A percentile compares a stretch with the other conserved stretches of the same genome.
These are phyloP conservation scores for Naegleria lovaniensis DNA, from an alignment of 208 protist species.

Conservation along the genomic window DNA sequence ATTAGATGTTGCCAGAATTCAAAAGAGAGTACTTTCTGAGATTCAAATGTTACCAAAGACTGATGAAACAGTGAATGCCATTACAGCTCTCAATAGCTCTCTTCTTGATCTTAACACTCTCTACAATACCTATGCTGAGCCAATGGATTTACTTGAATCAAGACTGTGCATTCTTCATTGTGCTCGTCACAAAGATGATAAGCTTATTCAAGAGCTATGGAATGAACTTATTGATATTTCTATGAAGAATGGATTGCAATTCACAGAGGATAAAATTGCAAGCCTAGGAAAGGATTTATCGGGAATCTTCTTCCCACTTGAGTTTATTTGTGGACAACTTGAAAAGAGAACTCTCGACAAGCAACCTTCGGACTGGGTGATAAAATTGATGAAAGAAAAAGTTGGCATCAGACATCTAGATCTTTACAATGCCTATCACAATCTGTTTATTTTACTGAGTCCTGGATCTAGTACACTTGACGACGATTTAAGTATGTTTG, in stretches of 20 bases:
- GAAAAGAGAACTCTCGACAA: neutral
- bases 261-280: neutral
- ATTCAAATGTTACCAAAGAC: neutral
- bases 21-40: neutral
- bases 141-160: neutral
- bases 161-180: neutral
- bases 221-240: constrained; percentile 10
- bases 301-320: neutral
- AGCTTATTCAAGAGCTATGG: neutral
- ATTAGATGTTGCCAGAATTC: neutral
- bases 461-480: neutral
- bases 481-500: neutral
- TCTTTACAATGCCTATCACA: neutral
- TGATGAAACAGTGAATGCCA: neutral
- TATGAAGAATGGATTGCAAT: neutral
- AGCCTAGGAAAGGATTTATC: neutral
- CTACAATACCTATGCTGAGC: neutral
- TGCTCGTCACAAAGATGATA: neutral
- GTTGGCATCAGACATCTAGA: neutral
- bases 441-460: neutral
- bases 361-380: neutral
- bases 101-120: neutral
- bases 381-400: neutral
- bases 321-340: neutral
- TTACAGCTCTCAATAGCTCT: neutral